Evolutionary conservation across 345 rosid genomes (phyloP).

Genomic region (Trapa bicornis): DNA sequence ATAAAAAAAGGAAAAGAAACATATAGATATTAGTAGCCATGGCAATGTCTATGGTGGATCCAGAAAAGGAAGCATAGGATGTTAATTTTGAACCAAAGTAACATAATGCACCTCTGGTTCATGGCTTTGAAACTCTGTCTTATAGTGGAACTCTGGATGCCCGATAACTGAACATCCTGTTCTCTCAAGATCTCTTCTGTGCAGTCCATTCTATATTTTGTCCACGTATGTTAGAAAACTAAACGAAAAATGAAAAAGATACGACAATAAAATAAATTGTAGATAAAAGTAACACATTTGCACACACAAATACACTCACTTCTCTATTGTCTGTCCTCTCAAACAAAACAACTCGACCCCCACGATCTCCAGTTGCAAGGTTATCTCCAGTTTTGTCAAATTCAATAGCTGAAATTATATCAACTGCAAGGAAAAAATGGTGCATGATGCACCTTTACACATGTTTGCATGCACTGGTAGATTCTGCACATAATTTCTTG

Average conservation of each 20-base stretch:
- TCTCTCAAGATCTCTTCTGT: slow-evolving; percentile 57
- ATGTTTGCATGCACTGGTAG: background rate
- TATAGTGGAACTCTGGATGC: slow-evolving; percentile 81
- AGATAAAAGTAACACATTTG: background rate
- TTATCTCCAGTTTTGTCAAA: slow-evolving; percentile 72
- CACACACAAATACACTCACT: slow-evolving; percentile 28
- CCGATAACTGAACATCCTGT: slow-evolving; percentile 34
- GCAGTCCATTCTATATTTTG: slow-evolving; percentile 43
- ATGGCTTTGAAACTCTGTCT: slow-evolving; percentile 93
- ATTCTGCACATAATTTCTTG: background rate
- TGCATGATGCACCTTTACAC: background rate
- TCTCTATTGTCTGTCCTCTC: slow-evolving; percentile 64
- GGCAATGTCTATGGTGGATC: background rate
- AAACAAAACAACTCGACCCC: slow-evolving; percentile 90
- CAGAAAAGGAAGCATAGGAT: slow-evolving; percentile 1
- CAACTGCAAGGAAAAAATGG: slow-evolving; percentile 46
- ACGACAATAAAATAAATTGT: background rate
- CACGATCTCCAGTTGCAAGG: slow-evolving; percentile 95
- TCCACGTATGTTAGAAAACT: slow-evolving; percentile 8
- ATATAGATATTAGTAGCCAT: background rate
- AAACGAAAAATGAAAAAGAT: slow-evolving; percentile 2
- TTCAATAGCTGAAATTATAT: slow-evolving; percentile 80
- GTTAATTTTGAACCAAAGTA: background rate
- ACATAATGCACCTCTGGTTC: slow-evolving; percentile 66
- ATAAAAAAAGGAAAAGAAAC: background rate